Base-by-base conservation (phyloP, 1,284 basidiomycete genomes). In the Ustilago crameri region DNA sequence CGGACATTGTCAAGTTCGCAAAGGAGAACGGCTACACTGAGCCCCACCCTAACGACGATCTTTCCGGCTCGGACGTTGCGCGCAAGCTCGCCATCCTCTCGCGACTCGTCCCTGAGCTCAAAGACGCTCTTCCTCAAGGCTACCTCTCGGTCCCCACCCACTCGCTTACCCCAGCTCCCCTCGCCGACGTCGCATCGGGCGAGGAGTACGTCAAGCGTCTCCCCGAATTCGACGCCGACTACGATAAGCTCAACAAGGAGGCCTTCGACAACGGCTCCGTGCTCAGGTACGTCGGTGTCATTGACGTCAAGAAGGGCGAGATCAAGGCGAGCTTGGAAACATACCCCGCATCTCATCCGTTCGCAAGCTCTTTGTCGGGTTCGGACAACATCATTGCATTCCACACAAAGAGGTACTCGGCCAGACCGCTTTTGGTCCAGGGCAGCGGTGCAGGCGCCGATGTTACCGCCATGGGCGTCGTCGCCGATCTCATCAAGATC, bases 331-430 rank as follows among this genome's bases (percentile, higher is more conserved):
- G 90, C 41, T 86, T 99, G 40, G 91, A 92, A 81, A 91, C 90
- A 27, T 53, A 98, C 84, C 89, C 93, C 9, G 87, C 87, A 22
- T 88, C 89, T 24, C 95, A 98, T 84, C 91, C 95, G 0, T 98
- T 98, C 78, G 95, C 94, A 1, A 95, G 94, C 1, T 92, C 93
- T 0, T 88, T 98, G 12, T 91, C 92, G 32, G 96, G 95, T 1
- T 94, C 93, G 23, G 96, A 98, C 85, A 98, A 98, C 84, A 98
- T 98, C 82, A 89, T 99, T 82, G 92, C 95, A 86, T 98, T 98
- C 88, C 90, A 92, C 83, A 97, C 95, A 0, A 90, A 92, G 83
- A 87, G 96, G 54, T 87, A 83, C 80, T 92, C 53, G 92, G 54
- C 53, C 5, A 44, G 78, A 3, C 95, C 78, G 0, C 86, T 99